Evolutionary conservation across 2,329 filamentous ascomycete genomes (phyloP), one percentile per base, ranked within the genome.

Genomic region (Fusarium transvaalense): DNA sequence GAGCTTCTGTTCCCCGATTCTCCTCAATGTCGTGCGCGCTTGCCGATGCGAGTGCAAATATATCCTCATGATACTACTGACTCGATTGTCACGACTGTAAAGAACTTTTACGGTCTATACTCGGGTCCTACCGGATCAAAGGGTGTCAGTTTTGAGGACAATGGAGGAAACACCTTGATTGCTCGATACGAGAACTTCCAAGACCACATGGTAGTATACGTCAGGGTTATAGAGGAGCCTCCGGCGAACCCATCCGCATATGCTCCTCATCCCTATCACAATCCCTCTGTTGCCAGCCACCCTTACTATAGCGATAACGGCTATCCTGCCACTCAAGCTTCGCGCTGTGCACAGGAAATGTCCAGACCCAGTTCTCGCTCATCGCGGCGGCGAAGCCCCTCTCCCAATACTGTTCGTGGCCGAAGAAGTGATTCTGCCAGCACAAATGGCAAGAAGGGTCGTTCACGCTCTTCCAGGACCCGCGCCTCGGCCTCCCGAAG

Each of bases 61-160:
- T 97, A 91, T 76, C 93, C 93, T 46, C 94, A 98, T 80, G 96
- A 99, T 83, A 94, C 93, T 53, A 98, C 95, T 23, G 95, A 98
- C 78, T 97, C 94, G 35, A 99, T 99, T 82, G 93, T 98, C 69
- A 96, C 94, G 15, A 98, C 96, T 2, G 95, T 98, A 76, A 98
- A 97, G 86, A 98, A 97, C 84, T 98, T 98, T 83, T 98, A 97
- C 78, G 96, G 96, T 64, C 87, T 99, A 71, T 97, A 97, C 79
- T 92, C 95, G 70, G 90, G 88, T 66, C 84, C 85, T 35, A 82
- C 81, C 66, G 87, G 88, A 72, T 89, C 88, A 72, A 91, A 91
- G 77, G 94, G 96, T 71, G 91, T 99, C 76, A 97, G 93, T 82
- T 98, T 99, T 76, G 95, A 98, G 81, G 95, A 98, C 79, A 89